Evolutionary conservation across 208 protist genomes (phyloP), one percentile per base, ranked within the genome.

Genomic region (Trypanosomatidae sp.): DNA sequence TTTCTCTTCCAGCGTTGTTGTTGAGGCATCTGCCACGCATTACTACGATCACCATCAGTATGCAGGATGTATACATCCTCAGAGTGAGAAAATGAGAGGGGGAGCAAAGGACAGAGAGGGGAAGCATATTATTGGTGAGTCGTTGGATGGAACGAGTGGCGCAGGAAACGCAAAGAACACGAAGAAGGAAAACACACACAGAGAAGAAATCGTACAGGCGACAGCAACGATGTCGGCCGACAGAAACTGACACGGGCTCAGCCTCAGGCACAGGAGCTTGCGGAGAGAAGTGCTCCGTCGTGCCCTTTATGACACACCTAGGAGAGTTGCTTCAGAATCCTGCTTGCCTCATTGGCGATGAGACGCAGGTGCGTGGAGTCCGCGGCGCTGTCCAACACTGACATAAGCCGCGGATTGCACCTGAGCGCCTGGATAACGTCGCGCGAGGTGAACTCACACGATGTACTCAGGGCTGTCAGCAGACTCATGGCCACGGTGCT

Each of bases 391-490:
- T 44, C 71, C 33, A 84, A 36, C 39, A 79, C 72, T 3, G 74
- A 52, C 7, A 66, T 46, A 5, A 83, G 66, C 8, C 66, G 69
- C 10, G 73, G 53, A 49, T 82, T 68, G 17, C 69, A 53, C 4
- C 49, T 7, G 7, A 86, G 33, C 5, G 46, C 22, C 49, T 75
- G 64, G 43, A 68, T 25, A 1, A 62, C 66, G 8, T 73, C 66
- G 4, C 70, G 69, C 56, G 76, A 55, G 47, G 59, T 15, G 33
- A 68, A 73, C 43, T 88, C 84, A 47, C 75, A 85, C 8, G 83
- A 73, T 52, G 76, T 74, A 4, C 82, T 76, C 46, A 92, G 36
- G 0, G 90, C 84, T 15, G 77, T 76, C 55, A 94, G 73, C 47
- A 95, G 52, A 66, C 79, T 85, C 56, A 80, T 70, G 3, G 82